These are phyloP conservation scores for Syzygium oleosum DNA, from an alignment of 345 rosid genomes.

Conservation along the genomic window DNA sequence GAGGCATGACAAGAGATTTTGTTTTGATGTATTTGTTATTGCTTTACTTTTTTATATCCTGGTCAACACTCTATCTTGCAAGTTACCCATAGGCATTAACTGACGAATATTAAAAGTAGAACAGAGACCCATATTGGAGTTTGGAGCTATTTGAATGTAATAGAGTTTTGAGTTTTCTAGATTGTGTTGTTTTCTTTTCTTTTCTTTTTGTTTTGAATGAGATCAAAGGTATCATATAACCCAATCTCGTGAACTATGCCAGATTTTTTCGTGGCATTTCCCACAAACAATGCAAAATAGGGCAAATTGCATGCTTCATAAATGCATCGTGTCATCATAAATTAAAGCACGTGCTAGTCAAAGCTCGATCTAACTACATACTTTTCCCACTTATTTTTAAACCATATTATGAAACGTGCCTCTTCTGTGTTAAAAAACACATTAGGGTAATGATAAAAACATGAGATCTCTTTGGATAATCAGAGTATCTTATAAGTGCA, in stretches of 20 bases:
- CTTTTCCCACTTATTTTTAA: not conserved
- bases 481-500: not conserved
- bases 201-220: not conserved
- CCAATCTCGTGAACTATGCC: not conserved
- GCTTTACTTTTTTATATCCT: not conserved
- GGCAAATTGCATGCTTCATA: not conserved
- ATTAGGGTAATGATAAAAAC: not conserved
- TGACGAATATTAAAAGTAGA: not conserved
- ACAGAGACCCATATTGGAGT: not conserved
- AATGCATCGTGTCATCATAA: not conserved
- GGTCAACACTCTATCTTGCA: not conserved
- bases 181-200: not conserved
- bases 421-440: not conserved
- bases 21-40: not conserved
- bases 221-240: not conserved
- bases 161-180: not conserved
- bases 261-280: not conserved
- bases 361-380: not conserved
- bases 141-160: not conserved
- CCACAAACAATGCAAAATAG: not conserved
- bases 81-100: not conserved
- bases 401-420: not conserved
- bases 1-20: not conserved
- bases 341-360: not conserved
- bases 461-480: not conserved